These are phyloP conservation scores for Psilocybe cubensis DNA, from an alignment of 768 basidiomycete species.

Conservation along the genomic window DNA sequence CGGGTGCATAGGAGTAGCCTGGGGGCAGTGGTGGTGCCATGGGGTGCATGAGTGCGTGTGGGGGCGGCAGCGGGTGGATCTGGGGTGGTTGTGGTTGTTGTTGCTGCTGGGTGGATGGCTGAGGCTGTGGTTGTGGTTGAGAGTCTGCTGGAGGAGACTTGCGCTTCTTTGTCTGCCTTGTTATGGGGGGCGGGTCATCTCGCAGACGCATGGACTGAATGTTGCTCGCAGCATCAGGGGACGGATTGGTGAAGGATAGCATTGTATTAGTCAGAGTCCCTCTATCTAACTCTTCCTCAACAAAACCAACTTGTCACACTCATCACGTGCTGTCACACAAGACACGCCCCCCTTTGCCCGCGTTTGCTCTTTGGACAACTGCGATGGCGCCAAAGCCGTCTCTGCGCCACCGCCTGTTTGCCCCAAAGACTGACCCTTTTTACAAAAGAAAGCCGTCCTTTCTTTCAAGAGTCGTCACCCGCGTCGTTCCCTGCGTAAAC, in stretches of 20 bases:
- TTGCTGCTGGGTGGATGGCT: constrained; percentile 29
- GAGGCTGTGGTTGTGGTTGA: constrained; percentile 19
- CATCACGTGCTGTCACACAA: constrained; percentile 18
- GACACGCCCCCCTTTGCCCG: constrained; percentile 6
- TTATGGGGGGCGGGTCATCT: constrained; percentile 56
- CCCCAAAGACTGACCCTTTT: constrained; percentile 1
- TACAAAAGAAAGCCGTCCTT: constrained; percentile 56
- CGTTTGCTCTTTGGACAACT: too few species aligned
- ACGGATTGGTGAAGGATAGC: constrained; percentile 40
- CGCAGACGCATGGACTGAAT: constrained; percentile 60
- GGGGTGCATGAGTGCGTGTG: constrained; percentile 55
- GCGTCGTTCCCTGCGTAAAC: constrained; percentile 70
- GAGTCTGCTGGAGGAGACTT: constrained; percentile 60
- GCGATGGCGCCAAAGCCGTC: constrained; percentile 27
- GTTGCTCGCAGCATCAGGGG: constrained; percentile 32
- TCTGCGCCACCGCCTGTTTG: constrained; percentile 37
- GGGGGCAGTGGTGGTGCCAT: constrained; percentile 47
- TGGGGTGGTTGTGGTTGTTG: constrained; percentile 30
- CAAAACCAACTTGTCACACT: constrained; percentile 18
- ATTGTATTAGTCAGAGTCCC: constrained; percentile 55
- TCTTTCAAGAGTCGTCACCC: constrained; percentile 64
- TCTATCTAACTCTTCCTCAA: constrained; percentile 35
- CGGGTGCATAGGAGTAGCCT: constrained; percentile 49
- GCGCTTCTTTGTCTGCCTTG: constrained; percentile 61
- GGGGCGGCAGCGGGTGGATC: constrained; percentile 58